Conservation (phyloP, 352 stramenopile genomes). For the Globisporangium echinulatum region DNA sequence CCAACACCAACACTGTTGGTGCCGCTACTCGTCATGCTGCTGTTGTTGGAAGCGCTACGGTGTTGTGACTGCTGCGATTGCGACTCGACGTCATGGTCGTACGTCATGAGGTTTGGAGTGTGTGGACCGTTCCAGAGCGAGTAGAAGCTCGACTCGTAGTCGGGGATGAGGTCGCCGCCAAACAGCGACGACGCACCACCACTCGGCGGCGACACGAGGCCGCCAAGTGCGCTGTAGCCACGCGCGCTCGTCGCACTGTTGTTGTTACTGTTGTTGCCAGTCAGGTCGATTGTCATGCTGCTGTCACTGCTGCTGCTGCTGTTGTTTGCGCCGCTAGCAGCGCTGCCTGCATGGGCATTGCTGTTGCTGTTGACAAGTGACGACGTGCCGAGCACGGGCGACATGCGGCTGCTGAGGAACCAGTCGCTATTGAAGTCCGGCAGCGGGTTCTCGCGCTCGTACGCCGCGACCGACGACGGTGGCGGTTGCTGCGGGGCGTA, state of each 20-base stretch:
- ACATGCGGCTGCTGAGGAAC: constrained; percentile 20
- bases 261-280: constrained; percentile 1
- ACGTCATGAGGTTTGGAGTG: constrained; percentile 34
- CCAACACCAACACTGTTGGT: not conserved
- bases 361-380: constrained; percentile 2
- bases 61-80: constrained; percentile 6
- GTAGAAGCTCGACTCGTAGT: constrained; percentile 67
- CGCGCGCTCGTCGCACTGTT: constrained; percentile 2
- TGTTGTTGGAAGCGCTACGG: not conserved
- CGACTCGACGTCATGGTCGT: constrained; percentile 31
- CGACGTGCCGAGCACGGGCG: constrained; percentile 12
- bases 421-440: constrained; percentile 43
- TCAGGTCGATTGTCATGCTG: constrained; percentile 11
- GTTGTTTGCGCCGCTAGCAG: constrained; percentile 7
- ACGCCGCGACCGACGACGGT: constrained; percentile 17
- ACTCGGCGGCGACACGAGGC: constrained; percentile 17
- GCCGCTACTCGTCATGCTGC: not conserved
- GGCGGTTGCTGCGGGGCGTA: constrained; percentile 15
- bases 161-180: constrained; percentile 48
- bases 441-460: constrained; percentile 40
- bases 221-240: constrained; percentile 2
- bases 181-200: constrained; percentile 34
- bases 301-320: not conserved
- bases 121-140: constrained; percentile 57
- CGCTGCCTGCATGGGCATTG: too few relatives aligned